Conservation (phyloP, 352 stramenopile genomes). For the Plasmopara viticola region DNA sequence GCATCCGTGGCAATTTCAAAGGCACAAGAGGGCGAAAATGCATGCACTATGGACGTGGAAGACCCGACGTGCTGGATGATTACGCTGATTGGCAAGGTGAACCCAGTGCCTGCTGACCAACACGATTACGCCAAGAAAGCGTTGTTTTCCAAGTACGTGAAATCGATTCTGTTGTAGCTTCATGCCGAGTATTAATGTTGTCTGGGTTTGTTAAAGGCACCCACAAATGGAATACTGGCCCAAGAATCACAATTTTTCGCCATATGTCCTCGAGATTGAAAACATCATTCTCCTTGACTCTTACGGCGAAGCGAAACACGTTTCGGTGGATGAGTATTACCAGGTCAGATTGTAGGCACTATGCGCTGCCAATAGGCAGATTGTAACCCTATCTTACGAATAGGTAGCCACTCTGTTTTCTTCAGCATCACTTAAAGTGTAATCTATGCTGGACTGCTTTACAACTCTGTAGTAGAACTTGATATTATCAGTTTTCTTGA, state of each 20-base stretch:
- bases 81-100: constrained; percentile 45
- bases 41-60: constrained; percentile 63
- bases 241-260: constrained; percentile 43
- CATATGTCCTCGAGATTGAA: constrained; percentile 50
- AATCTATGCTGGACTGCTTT: too few species aligned
- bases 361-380: too few species aligned
- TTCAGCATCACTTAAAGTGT: too few species aligned
- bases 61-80: constrained; percentile 73
- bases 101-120: constrained; percentile 35
- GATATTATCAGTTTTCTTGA: too few species aligned
- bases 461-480: too few species aligned
- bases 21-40: constrained; percentile 36
- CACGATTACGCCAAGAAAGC: constrained; percentile 41
- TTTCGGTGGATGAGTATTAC: constrained; percentile 62
- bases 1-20: constrained; percentile 54
- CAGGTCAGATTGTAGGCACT: constrained; percentile 27
- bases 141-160: constrained; percentile 60
- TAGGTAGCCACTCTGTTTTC: too few species aligned
- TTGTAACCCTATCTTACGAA: too few species aligned
- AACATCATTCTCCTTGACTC: constrained; percentile 64
- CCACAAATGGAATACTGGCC: constrained; percentile 67
- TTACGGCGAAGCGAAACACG: constrained; percentile 64
- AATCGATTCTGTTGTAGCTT: constrained; percentile 1
- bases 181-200: neutral
- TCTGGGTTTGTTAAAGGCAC: constrained; percentile 30